These are phyloP conservation scores for Hydnomerulius pinastri DNA, from an alignment of 768 basidiomycete genomes.

Conservation along the genomic window DNA sequence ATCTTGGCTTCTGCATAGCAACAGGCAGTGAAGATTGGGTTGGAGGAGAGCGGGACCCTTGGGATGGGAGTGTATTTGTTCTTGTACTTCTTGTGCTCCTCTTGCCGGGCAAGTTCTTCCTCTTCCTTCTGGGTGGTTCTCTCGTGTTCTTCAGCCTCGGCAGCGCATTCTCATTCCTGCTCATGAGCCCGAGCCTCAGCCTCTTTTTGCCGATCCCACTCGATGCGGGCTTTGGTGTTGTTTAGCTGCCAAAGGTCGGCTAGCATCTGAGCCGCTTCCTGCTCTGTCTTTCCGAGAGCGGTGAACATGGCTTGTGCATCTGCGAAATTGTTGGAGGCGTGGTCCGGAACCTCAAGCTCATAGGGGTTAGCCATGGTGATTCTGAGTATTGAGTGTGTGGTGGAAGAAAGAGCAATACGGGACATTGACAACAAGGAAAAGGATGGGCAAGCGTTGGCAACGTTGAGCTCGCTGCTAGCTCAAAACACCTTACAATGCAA, in stretches of 20 bases:
- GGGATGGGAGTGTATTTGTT: background rate
- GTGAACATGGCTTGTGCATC: background rate
- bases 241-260: background rate
- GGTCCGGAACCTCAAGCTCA: background rate
- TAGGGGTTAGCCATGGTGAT: background rate
- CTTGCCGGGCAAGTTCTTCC: background rate
- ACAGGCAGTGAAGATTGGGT: background rate
- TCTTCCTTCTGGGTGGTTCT: background rate
- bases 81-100: background rate
- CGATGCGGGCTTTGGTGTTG: background rate
- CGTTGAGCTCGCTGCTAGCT: background rate
- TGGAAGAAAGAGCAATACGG: background rate
- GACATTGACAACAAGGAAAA: background rate
- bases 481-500: background rate
- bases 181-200: no score
- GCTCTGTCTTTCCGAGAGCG: background rate
- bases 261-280: background rate
- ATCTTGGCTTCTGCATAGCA: background rate
- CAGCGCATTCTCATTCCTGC: no score
- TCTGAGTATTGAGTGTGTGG: background rate
- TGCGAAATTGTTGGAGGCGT: background rate
- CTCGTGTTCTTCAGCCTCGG: background rate
- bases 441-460: background rate
- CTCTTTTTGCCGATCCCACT: background rate
- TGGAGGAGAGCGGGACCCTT: background rate